Percentiles rank a stretch among this genome's conserved stretches.
phyloP scores from a whole-genome alignment of 495 filamentous ascomycete species.

The Trypethelium eluteriae region DNA sequence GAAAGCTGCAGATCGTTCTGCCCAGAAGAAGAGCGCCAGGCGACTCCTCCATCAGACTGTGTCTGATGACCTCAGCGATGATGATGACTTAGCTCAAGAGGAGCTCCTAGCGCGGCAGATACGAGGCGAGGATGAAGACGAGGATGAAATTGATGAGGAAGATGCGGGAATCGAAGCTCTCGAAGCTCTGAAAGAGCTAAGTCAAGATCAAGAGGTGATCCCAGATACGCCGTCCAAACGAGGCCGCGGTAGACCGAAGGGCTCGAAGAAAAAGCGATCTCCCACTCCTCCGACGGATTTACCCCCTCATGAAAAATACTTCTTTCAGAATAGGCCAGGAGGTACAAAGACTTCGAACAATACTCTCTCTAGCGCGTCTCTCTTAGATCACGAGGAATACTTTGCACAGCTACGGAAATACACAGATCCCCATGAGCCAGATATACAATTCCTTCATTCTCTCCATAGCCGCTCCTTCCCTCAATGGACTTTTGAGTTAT shows the following conservation, averaged over 20 bases:
- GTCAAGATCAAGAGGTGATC: constrained; percentile 37
- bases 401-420: constrained; percentile 62
- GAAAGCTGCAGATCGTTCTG: constrained; percentile 55
- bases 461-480: constrained; percentile 74
- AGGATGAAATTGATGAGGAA: constrained; percentile 42
- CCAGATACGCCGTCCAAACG: constrained; percentile 49
- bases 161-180: constrained; percentile 32
- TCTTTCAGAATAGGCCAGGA: constrained; percentile 81
- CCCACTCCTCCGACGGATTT: constrained; percentile 74
- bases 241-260: constrained; percentile 52
- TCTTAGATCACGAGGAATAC: constrained; percentile 87
- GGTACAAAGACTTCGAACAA: constrained; percentile 77
- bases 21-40: constrained; percentile 74
- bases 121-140: constrained; percentile 47
- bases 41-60: constrained; percentile 60
- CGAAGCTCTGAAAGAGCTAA: constrained; percentile 30
- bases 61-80: constrained; percentile 48
- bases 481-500: constrained; percentile 89
- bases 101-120: constrained; percentile 68
- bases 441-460: constrained; percentile 61
- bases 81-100: constrained; percentile 68
- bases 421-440: constrained; percentile 62
- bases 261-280: constrained; percentile 57
- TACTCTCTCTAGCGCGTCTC: constrained; percentile 58
- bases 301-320: constrained; percentile 83